These are phyloP conservation scores for Verticillium longisporum DNA, from an alignment of 2,329 filamentous ascomycete species.

Conservation along the genomic window DNA sequence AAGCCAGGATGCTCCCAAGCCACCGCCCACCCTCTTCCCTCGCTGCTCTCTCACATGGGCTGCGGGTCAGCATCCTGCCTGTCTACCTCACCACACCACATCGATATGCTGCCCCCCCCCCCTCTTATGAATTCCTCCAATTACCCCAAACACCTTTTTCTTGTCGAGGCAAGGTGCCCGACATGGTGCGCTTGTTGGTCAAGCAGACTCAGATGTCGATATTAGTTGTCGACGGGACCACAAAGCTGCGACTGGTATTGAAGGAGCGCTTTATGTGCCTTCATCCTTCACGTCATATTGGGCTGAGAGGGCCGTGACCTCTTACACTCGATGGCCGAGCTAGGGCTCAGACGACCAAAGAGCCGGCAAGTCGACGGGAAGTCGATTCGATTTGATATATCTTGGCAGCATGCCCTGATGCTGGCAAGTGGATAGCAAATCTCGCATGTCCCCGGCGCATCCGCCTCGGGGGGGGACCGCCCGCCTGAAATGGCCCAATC, in stretches of 20 bases:
- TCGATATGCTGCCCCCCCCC: background rate
- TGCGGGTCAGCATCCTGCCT: background rate
- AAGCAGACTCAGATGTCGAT: background rate
- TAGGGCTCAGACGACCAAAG: background rate
- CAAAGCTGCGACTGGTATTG: background rate
- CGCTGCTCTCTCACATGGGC: background rate
- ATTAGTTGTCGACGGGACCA: background rate
- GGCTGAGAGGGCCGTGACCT: background rate
- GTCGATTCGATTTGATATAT: background rate
- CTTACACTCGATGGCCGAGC: background rate
- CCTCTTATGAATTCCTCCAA: background rate
- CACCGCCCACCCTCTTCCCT: background rate
- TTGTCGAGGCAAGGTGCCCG: background rate
- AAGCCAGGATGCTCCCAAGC: conserved; percentile 5
- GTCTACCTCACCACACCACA: background rate
- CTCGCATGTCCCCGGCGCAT: background rate
- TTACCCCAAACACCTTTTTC: background rate
- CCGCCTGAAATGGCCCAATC: background rate
- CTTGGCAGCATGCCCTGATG: background rate
- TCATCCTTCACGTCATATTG: background rate
- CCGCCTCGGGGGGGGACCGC: background rate
- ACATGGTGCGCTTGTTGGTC: background rate
- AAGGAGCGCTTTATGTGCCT: background rate
- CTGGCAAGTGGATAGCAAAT: background rate
- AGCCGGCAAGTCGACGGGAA: background rate